Evolutionary conservation across 2,329 filamentous ascomycete species (phyloP).

Genomic region (Chrysoporthe austroafricana): DNA sequence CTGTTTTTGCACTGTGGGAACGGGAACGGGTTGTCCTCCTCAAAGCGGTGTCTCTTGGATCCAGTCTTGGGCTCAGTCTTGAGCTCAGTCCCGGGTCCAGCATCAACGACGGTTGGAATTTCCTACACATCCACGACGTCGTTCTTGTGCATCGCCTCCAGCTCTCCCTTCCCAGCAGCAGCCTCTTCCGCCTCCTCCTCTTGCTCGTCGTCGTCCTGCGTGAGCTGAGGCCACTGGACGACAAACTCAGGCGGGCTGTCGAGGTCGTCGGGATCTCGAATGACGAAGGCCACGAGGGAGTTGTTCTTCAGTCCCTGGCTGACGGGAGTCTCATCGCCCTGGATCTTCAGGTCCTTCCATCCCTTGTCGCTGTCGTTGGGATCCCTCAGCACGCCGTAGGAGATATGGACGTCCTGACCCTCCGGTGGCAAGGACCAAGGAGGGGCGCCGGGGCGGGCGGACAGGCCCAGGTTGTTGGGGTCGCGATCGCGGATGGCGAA

Average conservation of each 20-base stretch:
- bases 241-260: slow-evolving; percentile 46
- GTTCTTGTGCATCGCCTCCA: slow-evolving; percentile 14
- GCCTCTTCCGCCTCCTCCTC: slow-evolving; percentile 9
- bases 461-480: slow-evolving; percentile 50
- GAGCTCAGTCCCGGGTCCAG: background rate
- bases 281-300: slow-evolving; percentile 53
- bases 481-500: slow-evolving; percentile 61
- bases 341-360: slow-evolving; percentile 52
- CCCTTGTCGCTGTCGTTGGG: slow-evolving; percentile 50
- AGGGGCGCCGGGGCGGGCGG: slow-evolving; percentile 38
- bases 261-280: slow-evolving; percentile 44
- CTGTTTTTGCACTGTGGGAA: background rate
- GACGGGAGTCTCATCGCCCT: slow-evolving; percentile 44
- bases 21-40: slow-evolving; percentile 4
- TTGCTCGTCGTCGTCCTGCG: slow-evolving; percentile 23
- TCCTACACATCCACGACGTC: slow-evolving; percentile 20
- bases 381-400: slow-evolving; percentile 51
- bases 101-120: background rate
- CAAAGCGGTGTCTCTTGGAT: background rate
- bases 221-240: slow-evolving; percentile 48
- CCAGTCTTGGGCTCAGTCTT: background rate
- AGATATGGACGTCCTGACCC: slow-evolving; percentile 47
- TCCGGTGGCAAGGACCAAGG: slow-evolving; percentile 45
- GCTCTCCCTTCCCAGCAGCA: slow-evolving; percentile 16
- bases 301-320: slow-evolving; percentile 52